A percentile compares a stretch with the other conserved stretches of the same genome.
Evolutionary conservation across 2,329 filamentous ascomycete genomes (phyloP).

Genomic region (Cladorrhinum sp.): DNA sequence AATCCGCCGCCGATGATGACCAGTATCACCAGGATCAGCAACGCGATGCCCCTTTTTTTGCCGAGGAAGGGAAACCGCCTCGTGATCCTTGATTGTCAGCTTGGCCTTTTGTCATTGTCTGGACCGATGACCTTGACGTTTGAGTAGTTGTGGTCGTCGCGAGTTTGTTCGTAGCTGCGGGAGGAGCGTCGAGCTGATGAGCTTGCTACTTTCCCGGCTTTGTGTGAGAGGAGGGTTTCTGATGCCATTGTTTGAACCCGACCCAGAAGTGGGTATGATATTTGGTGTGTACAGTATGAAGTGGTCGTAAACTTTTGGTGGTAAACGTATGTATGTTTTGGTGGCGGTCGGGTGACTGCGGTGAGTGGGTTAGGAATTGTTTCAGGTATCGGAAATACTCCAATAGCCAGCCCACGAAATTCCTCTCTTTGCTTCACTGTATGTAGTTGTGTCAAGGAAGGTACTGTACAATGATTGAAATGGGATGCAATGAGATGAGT

Average conservation of each 20-base stretch:
- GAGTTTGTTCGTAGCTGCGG: neutral
- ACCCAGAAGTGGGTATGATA: too few species aligned
- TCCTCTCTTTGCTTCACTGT: too few species aligned
- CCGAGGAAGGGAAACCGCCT: conserved; percentile 31
- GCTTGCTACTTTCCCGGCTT: neutral
- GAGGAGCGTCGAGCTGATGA: neutral
- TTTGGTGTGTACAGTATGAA: too few species aligned
- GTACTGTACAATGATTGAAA: too few species aligned
- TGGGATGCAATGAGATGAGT: too few species aligned
- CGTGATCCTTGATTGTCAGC: conserved; percentile 31
- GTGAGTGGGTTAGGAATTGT: too few species aligned
- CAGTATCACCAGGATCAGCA: conserved; percentile 28
- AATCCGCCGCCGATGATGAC: conserved; percentile 37
- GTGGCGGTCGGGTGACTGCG: too few species aligned
- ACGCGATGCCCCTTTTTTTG: conserved; percentile 31
- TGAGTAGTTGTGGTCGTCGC: neutral
- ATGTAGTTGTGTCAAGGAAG: too few species aligned
- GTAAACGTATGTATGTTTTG: too few species aligned
- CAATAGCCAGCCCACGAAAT: too few species aligned
- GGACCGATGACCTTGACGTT: conserved; percentile 15
- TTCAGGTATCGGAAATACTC: too few species aligned
- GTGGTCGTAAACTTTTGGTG: too few species aligned
- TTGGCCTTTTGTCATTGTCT: conserved; percentile 5
- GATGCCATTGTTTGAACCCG: conserved; percentile 4
- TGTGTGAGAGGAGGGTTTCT: neutral